These are phyloP conservation scores for Mortierella sp. DNA, from an alignment of 371 early-diverging fungal genomes.

Conservation along the genomic window DNA sequence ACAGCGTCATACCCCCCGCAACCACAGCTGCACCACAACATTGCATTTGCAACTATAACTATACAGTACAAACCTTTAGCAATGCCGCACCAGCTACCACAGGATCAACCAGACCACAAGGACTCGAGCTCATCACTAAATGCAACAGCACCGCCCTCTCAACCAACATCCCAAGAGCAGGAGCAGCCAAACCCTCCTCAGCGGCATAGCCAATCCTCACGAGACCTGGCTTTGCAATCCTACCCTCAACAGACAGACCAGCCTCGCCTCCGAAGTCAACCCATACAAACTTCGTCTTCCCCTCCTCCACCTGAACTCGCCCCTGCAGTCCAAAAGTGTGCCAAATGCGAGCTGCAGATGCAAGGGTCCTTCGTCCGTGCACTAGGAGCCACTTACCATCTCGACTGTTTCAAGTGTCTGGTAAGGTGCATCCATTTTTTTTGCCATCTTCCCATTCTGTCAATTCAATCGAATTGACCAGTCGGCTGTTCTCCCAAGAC, in stretches of 20 bases:
- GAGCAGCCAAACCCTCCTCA: slow-evolving; percentile 16
- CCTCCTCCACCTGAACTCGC: slow-evolving; percentile 33
- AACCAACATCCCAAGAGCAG: background rate
- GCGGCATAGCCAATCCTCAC: slow-evolving; percentile 25
- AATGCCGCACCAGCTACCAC: slow-evolving; percentile 29
- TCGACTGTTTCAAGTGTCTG: slow-evolving; percentile 93
- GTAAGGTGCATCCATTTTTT: slow-evolving; percentile 65
- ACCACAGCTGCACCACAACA: background rate
- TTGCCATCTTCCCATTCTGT: background rate
- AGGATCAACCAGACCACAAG: slow-evolving; percentile 17
- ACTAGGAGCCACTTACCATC: slow-evolving; percentile 88
- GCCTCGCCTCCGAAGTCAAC: slow-evolving; percentile 39
- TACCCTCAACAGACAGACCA: slow-evolving; percentile 44
- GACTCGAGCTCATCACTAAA: slow-evolving; percentile 7
- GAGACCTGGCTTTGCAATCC: slow-evolving; percentile 37
- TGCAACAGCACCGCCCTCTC: slow-evolving; percentile 7
- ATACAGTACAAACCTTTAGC: background rate
- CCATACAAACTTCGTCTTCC: slow-evolving; percentile 32
- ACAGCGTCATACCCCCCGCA: slow-evolving; percentile 5
- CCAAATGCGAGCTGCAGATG: slow-evolving; percentile 65
- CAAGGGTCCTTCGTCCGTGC: slow-evolving; percentile 93
- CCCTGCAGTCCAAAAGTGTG: slow-evolving; percentile 57
- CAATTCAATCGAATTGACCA: background rate
- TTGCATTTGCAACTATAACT: background rate
- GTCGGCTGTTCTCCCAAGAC: background rate